Conservation (phyloP, 1,139 yeast genomes). For the Kodamaea sp. region DNA sequence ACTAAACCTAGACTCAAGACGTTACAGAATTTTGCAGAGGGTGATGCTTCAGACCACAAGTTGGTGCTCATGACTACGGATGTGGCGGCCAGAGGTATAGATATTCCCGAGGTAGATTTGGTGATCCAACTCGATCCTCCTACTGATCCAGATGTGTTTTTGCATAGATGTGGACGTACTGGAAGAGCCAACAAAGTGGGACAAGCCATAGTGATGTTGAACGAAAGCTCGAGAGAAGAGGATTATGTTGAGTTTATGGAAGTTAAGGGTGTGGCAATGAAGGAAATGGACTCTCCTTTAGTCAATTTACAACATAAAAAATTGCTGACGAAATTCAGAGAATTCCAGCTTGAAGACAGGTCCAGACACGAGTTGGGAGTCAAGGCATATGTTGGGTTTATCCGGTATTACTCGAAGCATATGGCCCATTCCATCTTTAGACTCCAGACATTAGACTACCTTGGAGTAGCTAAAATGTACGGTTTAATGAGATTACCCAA, state of each 20-base stretch:
- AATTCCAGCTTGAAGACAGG: slow-evolving; percentile 72
- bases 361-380: slow-evolving; percentile 80
- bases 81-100: slow-evolving; percentile 93
- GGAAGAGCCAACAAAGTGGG: slow-evolving; percentile 91
- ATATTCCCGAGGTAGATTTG: slow-evolving; percentile 87
- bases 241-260: slow-evolving; percentile 79
- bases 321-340: slow-evolving; percentile 37
- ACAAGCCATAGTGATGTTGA: slow-evolving; percentile 71
- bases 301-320: slow-evolving; percentile 20
- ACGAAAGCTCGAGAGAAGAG: slow-evolving; percentile 68
- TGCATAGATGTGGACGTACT: slow-evolving; percentile 94
- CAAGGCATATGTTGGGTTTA: slow-evolving; percentile 79
- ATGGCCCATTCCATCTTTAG: slow-evolving; percentile 90
- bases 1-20: slow-evolving; percentile 77
- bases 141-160: slow-evolving; percentile 85
- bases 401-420: slow-evolving; percentile 84
- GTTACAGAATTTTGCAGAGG: slow-evolving; percentile 56
- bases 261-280: slow-evolving; percentile 65
- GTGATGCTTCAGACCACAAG: slow-evolving; percentile 42
- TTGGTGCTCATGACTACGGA: slow-evolving; percentile 78
- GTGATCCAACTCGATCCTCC: slow-evolving; percentile 92
- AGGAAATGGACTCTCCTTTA: slow-evolving; percentile 34
- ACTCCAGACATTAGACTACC: slow-evolving; percentile 65
- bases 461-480: slow-evolving; percentile 72
- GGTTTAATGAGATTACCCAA: slow-evolving; percentile 84